Conservation (phyloP, 805 yeast species). For the Candida patagonica region DNA sequence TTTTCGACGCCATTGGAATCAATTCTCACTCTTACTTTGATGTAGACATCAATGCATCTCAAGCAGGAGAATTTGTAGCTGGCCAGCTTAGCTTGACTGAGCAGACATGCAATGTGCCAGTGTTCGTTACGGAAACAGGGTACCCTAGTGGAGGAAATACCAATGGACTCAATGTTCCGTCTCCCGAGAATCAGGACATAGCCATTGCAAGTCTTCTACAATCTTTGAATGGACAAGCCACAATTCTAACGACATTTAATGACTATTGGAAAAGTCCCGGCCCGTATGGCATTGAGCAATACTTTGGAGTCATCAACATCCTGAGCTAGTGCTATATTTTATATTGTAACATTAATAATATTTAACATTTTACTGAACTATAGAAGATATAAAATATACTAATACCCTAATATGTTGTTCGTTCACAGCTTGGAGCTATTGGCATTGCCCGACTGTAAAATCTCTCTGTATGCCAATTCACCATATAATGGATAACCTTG, state of each 20-base stretch:
- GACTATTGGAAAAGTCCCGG: conserved; percentile 89
- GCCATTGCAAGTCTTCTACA: conserved; percentile 60
- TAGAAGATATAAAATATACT: background rate
- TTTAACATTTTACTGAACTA: background rate
- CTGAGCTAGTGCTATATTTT: conserved; percentile 12
- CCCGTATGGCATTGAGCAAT: conserved; percentile 74
- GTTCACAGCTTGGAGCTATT: conserved; percentile 1
- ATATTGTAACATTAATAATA: background rate
- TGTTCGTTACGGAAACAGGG: conserved; percentile 77
- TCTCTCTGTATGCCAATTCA: no score
- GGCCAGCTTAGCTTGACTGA: conserved; percentile 52
- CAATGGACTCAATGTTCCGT: conserved; percentile 70
- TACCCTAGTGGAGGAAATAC: conserved; percentile 68
- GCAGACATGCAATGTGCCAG: conserved; percentile 44
- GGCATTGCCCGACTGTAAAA: no score
- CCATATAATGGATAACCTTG: conserved; percentile 26
- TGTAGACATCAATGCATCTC: conserved; percentile 45
- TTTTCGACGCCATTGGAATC: conserved; percentile 73
- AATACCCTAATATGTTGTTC: background rate
- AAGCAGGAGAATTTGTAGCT: conserved; percentile 62
- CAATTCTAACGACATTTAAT: conserved; percentile 67
- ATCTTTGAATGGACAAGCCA: conserved; percentile 42
- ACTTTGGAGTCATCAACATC: conserved; percentile 48
- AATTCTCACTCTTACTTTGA: conserved; percentile 84
- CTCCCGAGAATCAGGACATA: conserved; percentile 54